Evolutionary conservation across 2,329 filamentous ascomycete species (phyloP).

Genomic region (Pseudogymnoascus sp.): DNA sequence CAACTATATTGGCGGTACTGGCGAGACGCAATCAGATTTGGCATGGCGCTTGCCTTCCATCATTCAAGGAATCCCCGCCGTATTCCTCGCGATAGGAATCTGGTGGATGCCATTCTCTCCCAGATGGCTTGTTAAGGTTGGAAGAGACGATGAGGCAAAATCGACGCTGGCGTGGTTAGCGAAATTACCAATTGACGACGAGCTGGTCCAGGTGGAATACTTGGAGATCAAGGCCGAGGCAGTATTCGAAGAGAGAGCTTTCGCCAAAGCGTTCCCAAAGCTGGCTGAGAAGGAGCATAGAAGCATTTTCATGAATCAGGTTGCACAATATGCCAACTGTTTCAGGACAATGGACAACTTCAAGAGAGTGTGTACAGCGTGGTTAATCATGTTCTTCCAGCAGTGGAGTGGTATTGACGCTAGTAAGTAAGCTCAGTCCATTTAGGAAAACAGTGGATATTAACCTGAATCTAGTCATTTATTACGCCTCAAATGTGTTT

Average conservation of each 20-base stretch:
- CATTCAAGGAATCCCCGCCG: slow-evolving; percentile 39
- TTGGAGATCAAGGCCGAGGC: slow-evolving; percentile 41
- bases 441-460: slow-evolving; percentile 17
- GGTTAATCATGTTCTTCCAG: slow-evolving; percentile 42
- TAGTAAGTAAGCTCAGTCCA: slow-evolving; percentile 13
- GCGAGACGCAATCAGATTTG: slow-evolving; percentile 36
- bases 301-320: slow-evolving; percentile 37
- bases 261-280: slow-evolving; percentile 39
- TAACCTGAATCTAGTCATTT: slow-evolving; percentile 39
- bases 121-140: slow-evolving; percentile 38
- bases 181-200: slow-evolving; percentile 33
- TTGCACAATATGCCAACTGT: slow-evolving; percentile 44
- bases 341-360: slow-evolving; percentile 43
- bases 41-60: slow-evolving; percentile 39
- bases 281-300: slow-evolving; percentile 35
- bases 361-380: slow-evolving; percentile 38
- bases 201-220: slow-evolving; percentile 37
- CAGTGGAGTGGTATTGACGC: slow-evolving; percentile 39
- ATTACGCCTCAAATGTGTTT: slow-evolving; percentile 56
- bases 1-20: slow-evolving; percentile 41
- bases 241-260: slow-evolving; percentile 36
- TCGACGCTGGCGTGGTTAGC: slow-evolving; percentile 38
- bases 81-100: slow-evolving; percentile 39
- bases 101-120: slow-evolving; percentile 39
- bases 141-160: slow-evolving; percentile 40